These are phyloP conservation scores for Rutstroemia sp. DNA, from an alignment of 2,329 filamentous ascomycete genomes.

Conservation along the genomic window DNA sequence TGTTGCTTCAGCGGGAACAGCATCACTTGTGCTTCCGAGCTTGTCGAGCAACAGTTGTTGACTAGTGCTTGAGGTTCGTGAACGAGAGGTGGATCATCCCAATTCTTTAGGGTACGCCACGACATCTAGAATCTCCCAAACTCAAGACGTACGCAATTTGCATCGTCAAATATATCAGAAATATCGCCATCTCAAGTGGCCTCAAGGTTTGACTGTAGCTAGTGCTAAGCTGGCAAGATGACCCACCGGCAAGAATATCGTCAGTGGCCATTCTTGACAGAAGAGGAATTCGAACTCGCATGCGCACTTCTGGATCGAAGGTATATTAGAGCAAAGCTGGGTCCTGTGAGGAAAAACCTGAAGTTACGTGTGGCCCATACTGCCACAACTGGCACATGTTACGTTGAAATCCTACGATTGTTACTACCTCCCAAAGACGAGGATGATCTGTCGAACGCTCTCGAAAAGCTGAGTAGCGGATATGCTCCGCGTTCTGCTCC, in stretches of 20 bases:
- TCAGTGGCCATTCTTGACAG: slow-evolving; percentile 53
- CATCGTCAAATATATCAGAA: too few relatives aligned
- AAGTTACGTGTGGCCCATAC: slow-evolving; percentile 41
- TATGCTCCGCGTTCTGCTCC: background rate
- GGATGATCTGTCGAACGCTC: slow-evolving; percentile 23
- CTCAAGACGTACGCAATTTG: background rate
- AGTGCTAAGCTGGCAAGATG: slow-evolving; percentile 14
- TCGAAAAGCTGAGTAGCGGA: slow-evolving; percentile 18
- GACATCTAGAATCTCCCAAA: too few relatives aligned
- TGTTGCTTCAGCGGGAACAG: too few relatives aligned
- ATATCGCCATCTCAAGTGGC: background rate
- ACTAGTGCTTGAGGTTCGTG: too few relatives aligned
- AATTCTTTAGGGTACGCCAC: too few relatives aligned
- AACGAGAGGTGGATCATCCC: background rate
- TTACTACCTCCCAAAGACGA: slow-evolving; percentile 23
- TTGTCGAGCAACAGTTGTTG: too few relatives aligned
- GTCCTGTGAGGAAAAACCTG: slow-evolving; percentile 46
- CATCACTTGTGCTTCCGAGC: too few relatives aligned
- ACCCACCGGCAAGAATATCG: slow-evolving; percentile 32
- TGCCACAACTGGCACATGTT: slow-evolving; percentile 22
- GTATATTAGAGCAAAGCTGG: slow-evolving; percentile 52
- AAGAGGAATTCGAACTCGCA: slow-evolving; percentile 55
- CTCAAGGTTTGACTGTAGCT: background rate
- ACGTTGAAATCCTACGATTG: slow-evolving; percentile 27
- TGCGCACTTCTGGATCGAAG: slow-evolving; percentile 55